Conservation (phyloP, 2,329 filamentous ascomycete species). For the Tolypocladium ovalisporum region DNA sequence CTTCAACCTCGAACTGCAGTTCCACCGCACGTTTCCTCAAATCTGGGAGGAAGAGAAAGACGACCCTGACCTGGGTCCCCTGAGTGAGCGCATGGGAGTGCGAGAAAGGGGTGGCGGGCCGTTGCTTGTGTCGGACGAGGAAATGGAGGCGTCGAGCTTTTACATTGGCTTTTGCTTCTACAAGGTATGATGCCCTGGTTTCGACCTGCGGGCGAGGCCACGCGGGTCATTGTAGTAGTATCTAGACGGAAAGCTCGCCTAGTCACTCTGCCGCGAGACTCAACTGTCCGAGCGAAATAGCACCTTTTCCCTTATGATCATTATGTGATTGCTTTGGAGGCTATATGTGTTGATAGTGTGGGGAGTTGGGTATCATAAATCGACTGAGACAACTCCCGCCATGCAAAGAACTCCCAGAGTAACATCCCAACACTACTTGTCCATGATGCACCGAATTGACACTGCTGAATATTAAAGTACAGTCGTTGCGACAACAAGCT, state of each 20-base stretch:
- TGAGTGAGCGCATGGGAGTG: slow-evolving; percentile 96
- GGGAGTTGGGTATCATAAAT: slow-evolving; percentile 21
- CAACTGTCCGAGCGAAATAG: neutral
- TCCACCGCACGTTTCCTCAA: slow-evolving; percentile 81
- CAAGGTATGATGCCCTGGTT: slow-evolving; percentile 54
- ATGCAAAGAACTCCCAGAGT: slow-evolving; percentile 4
- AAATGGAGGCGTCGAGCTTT: slow-evolving; percentile 86
- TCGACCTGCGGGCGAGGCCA: no score
- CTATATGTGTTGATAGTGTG: neutral
- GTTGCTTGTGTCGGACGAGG: slow-evolving; percentile 67
- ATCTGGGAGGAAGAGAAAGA: slow-evolving; percentile 90
- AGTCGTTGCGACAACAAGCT: neutral
- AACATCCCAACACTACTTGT: neutral
- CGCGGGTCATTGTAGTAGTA: neutral
- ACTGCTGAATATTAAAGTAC: slow-evolving; percentile 1
- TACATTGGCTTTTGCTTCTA: slow-evolving; percentile 97
- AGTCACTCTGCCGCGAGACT: neutral
- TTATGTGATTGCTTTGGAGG: neutral
- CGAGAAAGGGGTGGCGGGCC: slow-evolving; percentile 56
- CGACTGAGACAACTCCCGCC: slow-evolving; percentile 10
- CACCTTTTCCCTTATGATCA: neutral
- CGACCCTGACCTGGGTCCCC: slow-evolving; percentile 64
- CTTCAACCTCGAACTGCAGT: slow-evolving; percentile 92
- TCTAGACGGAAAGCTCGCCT: neutral
- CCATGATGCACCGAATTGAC: neutral